Evolutionary conservation across 2,329 filamentous ascomycete species (phyloP).

Genomic region (Davidsoniella virescens): DNA sequence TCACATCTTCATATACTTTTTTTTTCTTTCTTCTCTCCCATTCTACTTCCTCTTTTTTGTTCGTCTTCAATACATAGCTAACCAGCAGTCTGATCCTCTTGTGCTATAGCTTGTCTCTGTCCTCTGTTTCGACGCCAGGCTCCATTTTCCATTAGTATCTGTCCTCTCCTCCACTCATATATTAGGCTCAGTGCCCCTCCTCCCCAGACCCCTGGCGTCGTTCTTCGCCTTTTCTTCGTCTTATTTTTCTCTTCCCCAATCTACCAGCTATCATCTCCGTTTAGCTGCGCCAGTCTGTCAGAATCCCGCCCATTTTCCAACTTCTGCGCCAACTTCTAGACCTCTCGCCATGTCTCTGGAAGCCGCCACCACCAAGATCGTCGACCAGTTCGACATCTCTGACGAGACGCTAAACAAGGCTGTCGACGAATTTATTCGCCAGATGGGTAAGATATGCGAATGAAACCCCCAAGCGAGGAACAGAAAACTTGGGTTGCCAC

Average conservation of each 20-base stretch:
- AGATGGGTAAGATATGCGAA: constrained; percentile 47
- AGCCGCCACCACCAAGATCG: constrained; percentile 63
- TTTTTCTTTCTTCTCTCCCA: background rate
- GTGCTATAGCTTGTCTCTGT: constrained; percentile 18
- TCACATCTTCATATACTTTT: background rate
- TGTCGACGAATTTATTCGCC: constrained; percentile 68
- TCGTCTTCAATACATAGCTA: background rate
- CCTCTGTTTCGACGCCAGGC: constrained; percentile 13
- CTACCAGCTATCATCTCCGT: constrained; percentile 15
- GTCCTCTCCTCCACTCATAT: constrained; percentile 27
- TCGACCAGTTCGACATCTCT: constrained; percentile 71
- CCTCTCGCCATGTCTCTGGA: constrained; percentile 44
- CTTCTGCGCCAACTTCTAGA: constrained; percentile 35
- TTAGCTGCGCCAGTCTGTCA: constrained; percentile 35
- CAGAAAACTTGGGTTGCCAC: background rate
- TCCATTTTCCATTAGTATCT: constrained; percentile 18
- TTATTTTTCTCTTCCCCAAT: constrained; percentile 14
- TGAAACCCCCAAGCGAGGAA: background rate
- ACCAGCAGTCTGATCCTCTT: constrained; percentile 5
- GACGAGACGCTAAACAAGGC: constrained; percentile 62
- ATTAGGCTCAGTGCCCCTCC: constrained; percentile 13
- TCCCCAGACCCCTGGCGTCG: constrained; percentile 4
- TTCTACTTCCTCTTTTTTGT: background rate
- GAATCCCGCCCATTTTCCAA: constrained; percentile 30
- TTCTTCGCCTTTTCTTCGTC: constrained; percentile 15